phyloP scores from a whole-genome alignment of 306 rosid genomes.

The Vigna mungo region DNA sequence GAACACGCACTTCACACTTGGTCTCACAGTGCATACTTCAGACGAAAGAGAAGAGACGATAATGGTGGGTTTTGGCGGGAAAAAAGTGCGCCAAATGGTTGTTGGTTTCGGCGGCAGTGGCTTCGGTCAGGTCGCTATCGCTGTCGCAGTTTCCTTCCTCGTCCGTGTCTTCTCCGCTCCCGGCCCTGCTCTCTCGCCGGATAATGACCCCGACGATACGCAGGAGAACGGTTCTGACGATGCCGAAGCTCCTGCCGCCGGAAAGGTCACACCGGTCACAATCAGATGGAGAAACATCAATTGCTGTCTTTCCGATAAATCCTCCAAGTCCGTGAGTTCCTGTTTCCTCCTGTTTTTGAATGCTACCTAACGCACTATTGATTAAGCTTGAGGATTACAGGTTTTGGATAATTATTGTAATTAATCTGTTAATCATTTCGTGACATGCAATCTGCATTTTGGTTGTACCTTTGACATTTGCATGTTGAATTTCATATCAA shows the following conservation, averaged over 20 bases:
- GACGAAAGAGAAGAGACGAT: slow-evolving; percentile 32
- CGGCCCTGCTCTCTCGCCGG: slow-evolving; percentile 71
- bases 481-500: background rate
- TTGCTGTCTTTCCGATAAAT: slow-evolving; percentile 74
- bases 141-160: slow-evolving; percentile 70
- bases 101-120: slow-evolving; percentile 69
- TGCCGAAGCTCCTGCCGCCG: slow-evolving; percentile 41
- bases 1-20: background rate
- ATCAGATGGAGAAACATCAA: slow-evolving; percentile 81
- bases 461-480: background rate
- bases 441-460: slow-evolving; percentile 24
- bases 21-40: slow-evolving; percentile 1
- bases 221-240: slow-evolving; percentile 40
- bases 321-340: slow-evolving; percentile 67
- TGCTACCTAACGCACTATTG: slow-evolving; percentile 19
- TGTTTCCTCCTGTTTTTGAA: background rate
- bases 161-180: slow-evolving; percentile 79
- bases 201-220: slow-evolving; percentile 47
- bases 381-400: background rate
- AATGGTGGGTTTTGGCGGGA: slow-evolving; percentile 73
- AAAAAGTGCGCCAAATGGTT: slow-evolving; percentile 61
- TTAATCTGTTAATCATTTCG: background rate
- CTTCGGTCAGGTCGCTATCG: slow-evolving; percentile 70
- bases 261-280: slow-evolving; percentile 69
- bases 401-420: slow-evolving; percentile 20